Evolutionary conservation across 1,284 basidiomycete genomes (phyloP).

Genomic region (Hypsizygus ulmarius): DNA sequence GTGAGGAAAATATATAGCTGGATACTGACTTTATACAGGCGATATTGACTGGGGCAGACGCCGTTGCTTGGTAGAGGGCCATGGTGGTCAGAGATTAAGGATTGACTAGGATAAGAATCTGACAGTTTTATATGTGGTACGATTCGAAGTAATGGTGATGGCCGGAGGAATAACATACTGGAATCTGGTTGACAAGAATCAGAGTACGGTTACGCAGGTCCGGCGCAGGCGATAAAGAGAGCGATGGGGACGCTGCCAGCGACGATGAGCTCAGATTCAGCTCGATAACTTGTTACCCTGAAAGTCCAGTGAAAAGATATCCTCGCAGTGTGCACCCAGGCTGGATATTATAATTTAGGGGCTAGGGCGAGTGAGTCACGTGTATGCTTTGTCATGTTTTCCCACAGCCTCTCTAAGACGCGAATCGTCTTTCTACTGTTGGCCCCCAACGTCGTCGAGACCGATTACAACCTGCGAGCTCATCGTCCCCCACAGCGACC

Average conservation of each 20-base stretch:
- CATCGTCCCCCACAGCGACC: constrained; percentile 17
- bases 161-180: background rate
- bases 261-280: constrained; percentile 4
- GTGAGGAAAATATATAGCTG: constrained; percentile 8
- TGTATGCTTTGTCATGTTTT: constrained; percentile 14
- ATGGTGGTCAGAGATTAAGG: constrained; percentile 37
- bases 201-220: background rate
- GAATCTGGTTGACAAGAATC: constrained; percentile 11
- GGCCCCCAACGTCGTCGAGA: constrained; percentile 16
- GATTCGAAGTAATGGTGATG: constrained; percentile 8
- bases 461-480: constrained; percentile 14
- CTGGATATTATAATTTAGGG: constrained; percentile 1
- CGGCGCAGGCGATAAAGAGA: constrained; percentile 3
- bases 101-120: constrained; percentile 8
- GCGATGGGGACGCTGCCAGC: constrained; percentile 2
- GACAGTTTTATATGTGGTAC: constrained; percentile 10
- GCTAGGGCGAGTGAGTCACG: constrained; percentile 16
- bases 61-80: constrained; percentile 81
- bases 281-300: too few species aligned
- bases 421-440: constrained; percentile 21
- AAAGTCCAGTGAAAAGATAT: too few species aligned
- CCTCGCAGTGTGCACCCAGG: too few species aligned
- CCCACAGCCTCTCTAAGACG: constrained; percentile 18
- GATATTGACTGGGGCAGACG: constrained; percentile 94
- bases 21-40: constrained; percentile 86